A percentile compares a stretch with the other conserved stretches of the same genome.
Evolutionary conservation across 441 rosid genomes (phyloP).

Genomic region (Mallotus japonicus): DNA sequence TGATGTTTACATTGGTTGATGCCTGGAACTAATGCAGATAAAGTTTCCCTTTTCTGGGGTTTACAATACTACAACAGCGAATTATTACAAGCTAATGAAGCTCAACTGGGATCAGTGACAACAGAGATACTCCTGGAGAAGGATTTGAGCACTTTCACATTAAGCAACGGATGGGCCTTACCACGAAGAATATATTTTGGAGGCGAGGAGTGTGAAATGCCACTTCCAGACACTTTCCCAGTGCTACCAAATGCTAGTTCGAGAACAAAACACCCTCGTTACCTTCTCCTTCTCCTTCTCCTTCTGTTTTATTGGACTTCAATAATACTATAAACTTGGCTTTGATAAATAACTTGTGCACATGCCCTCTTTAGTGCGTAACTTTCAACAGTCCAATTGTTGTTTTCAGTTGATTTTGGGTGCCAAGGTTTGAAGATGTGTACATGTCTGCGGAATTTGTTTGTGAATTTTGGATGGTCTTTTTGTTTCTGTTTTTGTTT

Average conservation of each 20-base stretch:
- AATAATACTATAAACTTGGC: not conserved
- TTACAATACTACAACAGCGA: constrained; percentile 37
- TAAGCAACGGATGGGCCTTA: constrained; percentile 23
- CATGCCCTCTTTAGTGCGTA: not conserved
- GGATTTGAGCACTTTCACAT: constrained; percentile 41
- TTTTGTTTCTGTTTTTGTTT: not conserved
- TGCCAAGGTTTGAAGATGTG: not conserved
- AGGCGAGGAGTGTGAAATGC: constrained; percentile 36
- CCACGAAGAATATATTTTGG: constrained; percentile 22
- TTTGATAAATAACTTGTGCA: constrained; percentile 10
- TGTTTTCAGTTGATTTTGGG: not conserved
- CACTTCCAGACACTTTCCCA: constrained; percentile 55
- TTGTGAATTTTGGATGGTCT: too few relatives aligned
- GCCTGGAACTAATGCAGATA: constrained; percentile 36
- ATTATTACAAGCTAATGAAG: constrained; percentile 30
- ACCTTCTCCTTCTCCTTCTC: constrained; percentile 24
- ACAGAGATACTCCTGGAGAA: constrained; percentile 54
- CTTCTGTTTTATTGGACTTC: constrained; percentile 15
- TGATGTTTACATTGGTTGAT: not conserved
- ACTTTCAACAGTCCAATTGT: not conserved
- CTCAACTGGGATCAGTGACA: constrained; percentile 36
- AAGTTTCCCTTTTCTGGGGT: constrained; percentile 59
- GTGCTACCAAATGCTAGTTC: constrained; percentile 41
- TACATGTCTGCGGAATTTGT: too few relatives aligned
- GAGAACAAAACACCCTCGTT: constrained; percentile 15